Conservation (phyloP, 352 stramenopile genomes). For the Pythium angustatum region DNA sequence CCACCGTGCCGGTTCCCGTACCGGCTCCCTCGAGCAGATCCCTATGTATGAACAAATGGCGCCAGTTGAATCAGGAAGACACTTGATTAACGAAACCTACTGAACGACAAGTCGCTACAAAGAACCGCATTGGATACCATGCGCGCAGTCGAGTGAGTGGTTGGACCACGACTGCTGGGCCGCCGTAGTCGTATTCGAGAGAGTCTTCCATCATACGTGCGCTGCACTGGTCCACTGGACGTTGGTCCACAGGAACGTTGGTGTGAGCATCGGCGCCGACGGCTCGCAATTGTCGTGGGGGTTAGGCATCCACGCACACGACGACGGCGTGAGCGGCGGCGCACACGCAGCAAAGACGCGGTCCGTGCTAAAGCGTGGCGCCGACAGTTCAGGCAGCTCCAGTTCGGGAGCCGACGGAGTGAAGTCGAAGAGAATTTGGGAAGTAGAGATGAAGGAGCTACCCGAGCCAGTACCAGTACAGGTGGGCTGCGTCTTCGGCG, state of each 20-base stretch:
- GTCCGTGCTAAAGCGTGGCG: not conserved
- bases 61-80: too few relatives aligned
- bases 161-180: too few relatives aligned
- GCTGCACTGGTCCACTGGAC: not conserved
- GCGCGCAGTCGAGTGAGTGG: too few relatives aligned
- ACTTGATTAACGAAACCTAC: too few relatives aligned
- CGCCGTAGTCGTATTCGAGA: too few relatives aligned
- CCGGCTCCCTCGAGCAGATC: too few relatives aligned
- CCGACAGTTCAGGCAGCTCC: not conserved
- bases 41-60: too few relatives aligned
- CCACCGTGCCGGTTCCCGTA: too few relatives aligned
- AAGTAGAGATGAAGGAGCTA: not conserved
- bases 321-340: conserved; percentile 2
- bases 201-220: not conserved
- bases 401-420: conserved; percentile 2
- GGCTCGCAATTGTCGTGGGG: not conserved
- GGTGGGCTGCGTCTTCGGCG: not conserved
- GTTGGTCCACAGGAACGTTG: conserved; percentile 6
- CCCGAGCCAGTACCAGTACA: too few relatives aligned
- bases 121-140: too few relatives aligned
- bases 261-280: conserved; percentile 3
- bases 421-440: not conserved
- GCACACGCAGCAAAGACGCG: not conserved
- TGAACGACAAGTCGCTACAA: too few relatives aligned
- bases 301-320: not conserved